phyloP scores from a whole-genome alignment of 176 grass and related monocot genomes.

The Areca catechu region DNA sequence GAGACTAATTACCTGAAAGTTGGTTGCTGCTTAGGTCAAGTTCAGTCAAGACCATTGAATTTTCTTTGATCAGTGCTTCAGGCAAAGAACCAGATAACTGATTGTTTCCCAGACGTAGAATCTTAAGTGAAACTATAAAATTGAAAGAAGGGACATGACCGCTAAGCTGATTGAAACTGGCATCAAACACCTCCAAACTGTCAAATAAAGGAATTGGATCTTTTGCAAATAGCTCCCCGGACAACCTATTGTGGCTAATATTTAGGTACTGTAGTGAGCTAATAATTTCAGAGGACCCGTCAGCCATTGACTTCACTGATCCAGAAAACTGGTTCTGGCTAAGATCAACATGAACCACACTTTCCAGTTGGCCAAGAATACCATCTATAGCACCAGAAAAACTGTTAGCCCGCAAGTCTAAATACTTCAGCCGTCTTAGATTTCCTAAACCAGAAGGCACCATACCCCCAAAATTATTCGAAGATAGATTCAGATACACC shows the following conservation, averaged over 20 bases:
- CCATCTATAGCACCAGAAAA: slow-evolving; percentile 51
- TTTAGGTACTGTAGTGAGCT: no score
- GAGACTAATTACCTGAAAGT: slow-evolving; percentile 49
- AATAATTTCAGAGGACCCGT: no score
- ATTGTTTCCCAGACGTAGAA: slow-evolving; percentile 62
- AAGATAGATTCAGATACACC: slow-evolving; percentile 60
- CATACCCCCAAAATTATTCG: slow-evolving; percentile 41
- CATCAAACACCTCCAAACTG: slow-evolving; percentile 76
- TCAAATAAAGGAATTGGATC: slow-evolving; percentile 63
- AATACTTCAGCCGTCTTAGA: slow-evolving; percentile 50
- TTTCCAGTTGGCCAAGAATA: slow-evolving; percentile 48
- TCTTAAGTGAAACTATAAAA: slow-evolving; percentile 77
- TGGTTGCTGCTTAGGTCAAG: slow-evolving; percentile 88
- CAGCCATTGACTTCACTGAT: no score
- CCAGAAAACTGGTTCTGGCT: no score
- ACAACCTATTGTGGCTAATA: slow-evolving; percentile 11
- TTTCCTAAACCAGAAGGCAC: slow-evolving; percentile 49
- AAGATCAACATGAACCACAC: slow-evolving; percentile 59
- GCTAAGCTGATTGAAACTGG: slow-evolving; percentile 66
- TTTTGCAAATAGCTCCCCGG: slow-evolving; percentile 61
- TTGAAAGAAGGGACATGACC: slow-evolving; percentile 71
- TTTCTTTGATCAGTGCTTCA: slow-evolving; percentile 63
- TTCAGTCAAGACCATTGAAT: slow-evolving; percentile 75
- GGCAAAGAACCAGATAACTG: slow-evolving; percentile 70
- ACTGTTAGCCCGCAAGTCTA: slow-evolving; percentile 54